Evolutionary conservation across 768 basidiomycete genomes (phyloP), one percentile per base, ranked within the genome.

Genomic region (Leccinum longicurvipes): DNA sequence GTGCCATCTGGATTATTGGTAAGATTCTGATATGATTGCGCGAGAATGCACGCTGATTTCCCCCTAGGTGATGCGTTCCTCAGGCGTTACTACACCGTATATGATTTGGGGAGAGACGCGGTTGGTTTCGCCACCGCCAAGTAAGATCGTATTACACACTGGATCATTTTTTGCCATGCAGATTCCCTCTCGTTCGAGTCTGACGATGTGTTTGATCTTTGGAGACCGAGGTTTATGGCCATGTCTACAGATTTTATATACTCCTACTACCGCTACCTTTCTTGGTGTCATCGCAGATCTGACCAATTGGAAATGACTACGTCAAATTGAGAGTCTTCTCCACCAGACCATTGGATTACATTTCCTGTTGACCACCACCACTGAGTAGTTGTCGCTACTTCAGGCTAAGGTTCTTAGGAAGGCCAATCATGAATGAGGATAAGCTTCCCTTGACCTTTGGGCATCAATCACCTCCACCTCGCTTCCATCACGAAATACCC

Each of bases 1-100:
- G 85, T 42, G 73, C 82, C n/a, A 77, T 96, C 46, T 95, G 93
- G 93, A 93, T 96, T 63, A 76, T 97, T 63, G 93, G 94, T 87
- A 75, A 47, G 78, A 70, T 15, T 17, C 12, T 25, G 31, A 9
- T 24, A 24, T 15, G 1, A 31, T 44, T 19, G 15, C 0, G 6
- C 52, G 55, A 49, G 59, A 52, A 39, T 24, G 34, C 42, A 45
- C 46, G 7, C 44, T 60, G 32, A 61, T 50, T 44, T 45, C 24
- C 41, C 47, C 55, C 1, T 58, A 87, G 86, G 91, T 63, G 91
- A 95, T 63, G 89, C 85, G 57, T 97, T 96, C 84, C 84, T 97
- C 52, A 88, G 95, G 72, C 90, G 86, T 67, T 93, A 87, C 72
- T 91, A 80, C 74, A 91, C 90, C n/a, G 89, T 93, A n/a, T 93